Percentiles rank a stretch among this genome's conserved stretches.
phyloP scores from a whole-genome alignment of 2,329 filamentous ascomycete genomes.

The Calonectria crousiana region DNA sequence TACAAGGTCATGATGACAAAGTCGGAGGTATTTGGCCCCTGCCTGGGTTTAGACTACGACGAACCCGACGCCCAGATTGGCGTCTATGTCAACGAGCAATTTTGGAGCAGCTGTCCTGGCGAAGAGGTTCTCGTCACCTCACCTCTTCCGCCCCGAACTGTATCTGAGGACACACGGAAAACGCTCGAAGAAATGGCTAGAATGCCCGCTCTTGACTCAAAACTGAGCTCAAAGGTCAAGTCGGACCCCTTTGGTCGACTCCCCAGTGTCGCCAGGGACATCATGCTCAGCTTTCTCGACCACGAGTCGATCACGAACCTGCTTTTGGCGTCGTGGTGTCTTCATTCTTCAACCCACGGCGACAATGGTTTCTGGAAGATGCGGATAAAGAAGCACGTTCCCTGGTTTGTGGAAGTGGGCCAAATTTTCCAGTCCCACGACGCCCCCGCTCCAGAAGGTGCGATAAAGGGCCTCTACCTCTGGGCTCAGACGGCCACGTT shows the following conservation, averaged over 20 bases:
- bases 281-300: neutral
- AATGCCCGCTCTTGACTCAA: neutral
- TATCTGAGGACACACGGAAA: neutral
- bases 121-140: neutral
- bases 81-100: neutral
- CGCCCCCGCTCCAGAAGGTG: neutral
- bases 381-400: neutral
- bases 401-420: neutral
- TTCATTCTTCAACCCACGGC: neutral
- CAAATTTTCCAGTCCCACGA: neutral
- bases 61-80: neutral
- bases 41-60: neutral
- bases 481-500: neutral
- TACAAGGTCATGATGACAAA: neutral
- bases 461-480: neutral
- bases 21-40: neutral
- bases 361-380: neutral
- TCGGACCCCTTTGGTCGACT: neutral
- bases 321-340: neutral
- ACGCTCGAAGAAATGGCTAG: neutral
- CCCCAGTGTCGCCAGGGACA: neutral
- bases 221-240: neutral
- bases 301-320: neutral
- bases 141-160: neutral
- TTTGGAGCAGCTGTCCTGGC: neutral